phyloP scores from a whole-genome alignment of 2,329 filamentous ascomycete genomes.

The Calonectria honghensis region DNA sequence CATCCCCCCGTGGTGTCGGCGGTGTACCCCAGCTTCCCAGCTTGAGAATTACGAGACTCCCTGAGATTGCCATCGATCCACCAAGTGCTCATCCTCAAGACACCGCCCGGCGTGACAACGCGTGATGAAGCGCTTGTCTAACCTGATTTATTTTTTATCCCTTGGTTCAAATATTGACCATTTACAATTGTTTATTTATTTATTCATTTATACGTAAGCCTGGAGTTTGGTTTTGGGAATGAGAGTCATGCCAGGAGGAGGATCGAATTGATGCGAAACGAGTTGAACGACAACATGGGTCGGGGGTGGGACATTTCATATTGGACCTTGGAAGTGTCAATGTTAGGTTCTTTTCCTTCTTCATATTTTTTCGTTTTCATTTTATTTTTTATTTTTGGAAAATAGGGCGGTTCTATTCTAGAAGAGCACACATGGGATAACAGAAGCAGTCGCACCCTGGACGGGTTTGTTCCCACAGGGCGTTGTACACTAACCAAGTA shows the following conservation, averaged over 20 bases:
- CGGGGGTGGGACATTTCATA: conserved; percentile 19
- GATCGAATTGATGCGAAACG: conserved; percentile 27
- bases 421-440: conserved; percentile 27
- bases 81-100: conserved; percentile 59
- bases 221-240: conserved; percentile 52
- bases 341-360: not conserved
- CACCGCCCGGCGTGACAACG: conserved; percentile 40
- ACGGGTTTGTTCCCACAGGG: conserved; percentile 4
- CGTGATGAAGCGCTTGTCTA: conserved; percentile 36
- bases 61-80: conserved; percentile 77
- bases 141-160: conserved; percentile 9
- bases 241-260: conserved; percentile 34
- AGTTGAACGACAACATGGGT: conserved; percentile 31
- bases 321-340: conserved; percentile 23
- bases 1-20: conserved; percentile 59
- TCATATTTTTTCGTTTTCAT: not conserved
- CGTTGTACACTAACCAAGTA: conserved; percentile 31
- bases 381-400: not conserved
- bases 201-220: conserved; percentile 48
- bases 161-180: conserved; percentile 23
- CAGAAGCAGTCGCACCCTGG: not conserved
- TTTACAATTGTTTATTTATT: conserved; percentile 36
- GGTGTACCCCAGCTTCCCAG: conserved; percentile 71
- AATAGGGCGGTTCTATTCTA: conserved; percentile 30
- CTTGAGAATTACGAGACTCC: conserved; percentile 69